Percentiles rank a stretch among this genome's conserved stretches.
Conservation (phyloP, 2,329 filamentous ascomycete species). For the Penicillium sp. region DNA sequence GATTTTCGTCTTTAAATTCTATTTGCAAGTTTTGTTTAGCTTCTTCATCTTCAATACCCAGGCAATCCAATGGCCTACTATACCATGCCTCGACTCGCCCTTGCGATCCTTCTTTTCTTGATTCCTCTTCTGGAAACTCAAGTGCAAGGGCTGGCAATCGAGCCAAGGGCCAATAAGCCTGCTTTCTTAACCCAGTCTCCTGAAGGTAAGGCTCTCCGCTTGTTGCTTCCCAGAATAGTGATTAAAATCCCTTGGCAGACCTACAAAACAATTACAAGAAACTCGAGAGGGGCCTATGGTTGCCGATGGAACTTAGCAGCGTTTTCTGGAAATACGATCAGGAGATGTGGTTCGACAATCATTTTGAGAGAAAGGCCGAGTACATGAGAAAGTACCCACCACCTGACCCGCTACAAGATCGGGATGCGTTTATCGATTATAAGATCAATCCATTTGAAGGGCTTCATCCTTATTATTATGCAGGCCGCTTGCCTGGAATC, state of each 20-base stretch:
- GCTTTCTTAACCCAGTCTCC: not conserved
- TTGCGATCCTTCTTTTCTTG: not conserved
- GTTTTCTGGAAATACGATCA: not conserved
- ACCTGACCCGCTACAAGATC: not conserved
- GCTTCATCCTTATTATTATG: not conserved
- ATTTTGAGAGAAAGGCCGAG: not conserved
- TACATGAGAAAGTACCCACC: not conserved
- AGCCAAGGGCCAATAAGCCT: not conserved
- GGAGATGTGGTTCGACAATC: not conserved
- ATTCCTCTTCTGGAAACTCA: not conserved
- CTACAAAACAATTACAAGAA: not conserved
- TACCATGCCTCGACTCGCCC: not conserved
- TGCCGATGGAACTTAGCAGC: not conserved
- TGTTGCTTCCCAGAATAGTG: not conserved
- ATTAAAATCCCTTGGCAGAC: not conserved
- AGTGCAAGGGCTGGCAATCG: not conserved
- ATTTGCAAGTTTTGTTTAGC: too few species aligned
- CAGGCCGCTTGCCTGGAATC: not conserved
- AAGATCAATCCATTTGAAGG: not conserved
- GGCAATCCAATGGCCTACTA: too few species aligned
- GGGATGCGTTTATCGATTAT: not conserved
- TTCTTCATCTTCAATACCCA: too few species aligned
- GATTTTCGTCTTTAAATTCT: too few species aligned
- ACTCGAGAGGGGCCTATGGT: not conserved
- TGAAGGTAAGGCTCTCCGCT: not conserved